Conservation (phyloP, 1,284 basidiomycete species). For the Tremellales sp. region DNA sequence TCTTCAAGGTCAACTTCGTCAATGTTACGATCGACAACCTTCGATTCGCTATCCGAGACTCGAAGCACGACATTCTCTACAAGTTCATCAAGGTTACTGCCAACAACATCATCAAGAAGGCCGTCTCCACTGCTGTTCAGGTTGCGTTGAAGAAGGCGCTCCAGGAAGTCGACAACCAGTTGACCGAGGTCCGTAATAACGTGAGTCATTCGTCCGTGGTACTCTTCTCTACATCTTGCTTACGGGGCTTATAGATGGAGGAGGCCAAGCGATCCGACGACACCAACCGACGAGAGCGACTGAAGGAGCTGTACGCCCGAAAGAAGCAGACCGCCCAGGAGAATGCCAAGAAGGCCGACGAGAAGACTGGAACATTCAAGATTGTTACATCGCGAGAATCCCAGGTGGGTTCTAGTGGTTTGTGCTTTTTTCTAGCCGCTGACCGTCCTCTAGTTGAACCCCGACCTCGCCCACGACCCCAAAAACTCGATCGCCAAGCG, state of each 20-base stretch:
- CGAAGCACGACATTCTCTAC: conserved; percentile 86
- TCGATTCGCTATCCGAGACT: conserved; percentile 86
- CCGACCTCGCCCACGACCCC: conserved; percentile 28
- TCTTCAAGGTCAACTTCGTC: conserved; percentile 34
- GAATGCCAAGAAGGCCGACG: conserved; percentile 42
- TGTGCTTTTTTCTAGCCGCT: conserved; percentile 4
- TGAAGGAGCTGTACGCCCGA: conserved; percentile 61
- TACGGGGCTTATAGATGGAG: conserved; percentile 57
- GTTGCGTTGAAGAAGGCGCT: conserved; percentile 73
- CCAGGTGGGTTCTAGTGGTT: conserved; percentile 13
- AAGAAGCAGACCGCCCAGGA: conserved; percentile 49
- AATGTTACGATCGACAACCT: conserved; percentile 59
- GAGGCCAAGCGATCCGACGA: conserved; percentile 61
- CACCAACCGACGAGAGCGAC: conserved; percentile 55
- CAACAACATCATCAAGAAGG: conserved; percentile 75
- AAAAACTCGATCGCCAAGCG: conserved; percentile 33
- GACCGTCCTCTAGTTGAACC: conserved; percentile 26
- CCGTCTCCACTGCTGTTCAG: conserved; percentile 77
- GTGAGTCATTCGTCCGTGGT: conserved; percentile 6
- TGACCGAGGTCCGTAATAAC: conserved; percentile 55
- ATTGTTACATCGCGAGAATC: conserved; percentile 36
- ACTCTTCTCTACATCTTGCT: conserved; percentile 49
- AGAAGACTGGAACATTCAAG: conserved; percentile 40
- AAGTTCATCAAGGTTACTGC: conserved; percentile 57
- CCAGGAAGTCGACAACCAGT: conserved; percentile 70